Percentiles rank a stretch among this genome's conserved stretches.
Evolutionary conservation across 1,284 basidiomycete species (phyloP).

Genomic region (Cutaneotrichosporon cutaneum): DNA sequence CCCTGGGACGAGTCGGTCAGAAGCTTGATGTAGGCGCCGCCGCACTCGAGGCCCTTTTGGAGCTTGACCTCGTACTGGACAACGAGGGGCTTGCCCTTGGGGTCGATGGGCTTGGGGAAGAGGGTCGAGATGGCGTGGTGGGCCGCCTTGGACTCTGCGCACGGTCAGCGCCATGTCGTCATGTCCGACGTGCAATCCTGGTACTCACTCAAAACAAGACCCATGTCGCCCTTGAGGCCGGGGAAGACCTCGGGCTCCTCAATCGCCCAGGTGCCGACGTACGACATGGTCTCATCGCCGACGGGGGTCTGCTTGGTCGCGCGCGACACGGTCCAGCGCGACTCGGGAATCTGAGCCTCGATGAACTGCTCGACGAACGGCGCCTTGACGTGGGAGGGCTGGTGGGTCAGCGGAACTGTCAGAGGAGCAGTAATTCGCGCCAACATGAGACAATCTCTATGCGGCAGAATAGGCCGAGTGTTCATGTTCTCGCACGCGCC

Average conservation of each 20-base stretch:
- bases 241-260: constrained; percentile 78
- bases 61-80: constrained; percentile 99
- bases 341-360: constrained; percentile 60
- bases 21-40: constrained; percentile 98
- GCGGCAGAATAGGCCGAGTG: no score
- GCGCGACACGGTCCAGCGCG: constrained; percentile 92
- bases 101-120: constrained; percentile 71
- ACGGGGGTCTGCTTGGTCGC: constrained; percentile 96
- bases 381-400: constrained; percentile 82
- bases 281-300: constrained; percentile 90
- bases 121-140: constrained; percentile 93
- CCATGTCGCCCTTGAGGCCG: constrained; percentile 73
- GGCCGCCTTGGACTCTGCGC: constrained; percentile 54
- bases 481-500: neutral
- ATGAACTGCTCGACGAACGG: constrained; percentile 98
- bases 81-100: constrained; percentile 83
- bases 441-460: no score
- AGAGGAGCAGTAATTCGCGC: no score
- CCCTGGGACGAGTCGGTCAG: constrained; percentile 58
- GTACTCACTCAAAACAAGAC: constrained; percentile 72
- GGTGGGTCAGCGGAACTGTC: constrained; percentile 8
- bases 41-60: constrained; percentile 98
- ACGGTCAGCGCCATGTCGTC: constrained; percentile 15
- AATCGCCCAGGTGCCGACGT: constrained; percentile 95
- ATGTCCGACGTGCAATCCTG: neutral